These are phyloP conservation scores for Sporothrix humicola DNA, from an alignment of 2,329 filamentous ascomycete genomes.

Conservation along the genomic window DNA sequence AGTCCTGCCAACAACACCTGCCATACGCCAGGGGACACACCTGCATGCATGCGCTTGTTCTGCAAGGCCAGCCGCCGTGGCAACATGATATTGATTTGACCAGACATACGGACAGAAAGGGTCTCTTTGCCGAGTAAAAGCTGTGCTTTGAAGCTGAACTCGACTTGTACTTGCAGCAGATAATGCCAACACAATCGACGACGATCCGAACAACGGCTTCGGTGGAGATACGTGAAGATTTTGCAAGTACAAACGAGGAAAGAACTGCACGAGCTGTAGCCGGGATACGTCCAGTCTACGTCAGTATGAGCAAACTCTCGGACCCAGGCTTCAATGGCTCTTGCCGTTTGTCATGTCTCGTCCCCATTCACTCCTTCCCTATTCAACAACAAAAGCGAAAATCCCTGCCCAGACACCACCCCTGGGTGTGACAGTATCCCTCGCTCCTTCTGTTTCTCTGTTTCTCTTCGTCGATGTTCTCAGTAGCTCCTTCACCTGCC, in stretches of 20 bases:
- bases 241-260: background rate
- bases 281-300: background rate
- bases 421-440: conserved; percentile 11
- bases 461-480: background rate
- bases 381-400: background rate
- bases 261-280: background rate
- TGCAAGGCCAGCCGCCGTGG: conserved; percentile 20
- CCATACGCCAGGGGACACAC: background rate
- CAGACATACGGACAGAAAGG: background rate
- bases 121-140: background rate
- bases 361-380: background rate
- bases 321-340: background rate
- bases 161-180: conserved; percentile 1
- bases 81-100: background rate
- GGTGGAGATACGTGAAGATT: background rate
- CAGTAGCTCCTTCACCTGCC: background rate
- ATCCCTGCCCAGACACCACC: background rate
- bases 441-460: conserved; percentile 4
- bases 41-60: conserved; percentile 17
- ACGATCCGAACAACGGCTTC: background rate
- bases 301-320: background rate
- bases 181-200: background rate
- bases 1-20: background rate
- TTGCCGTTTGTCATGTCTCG: conserved; percentile 8
- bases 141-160: background rate